A percentile compares a stretch with the other conserved stretches of the same genome.
Conservation (phyloP, 2,329 filamentous ascomycete species). For the Talaromyces marneffei region DNA sequence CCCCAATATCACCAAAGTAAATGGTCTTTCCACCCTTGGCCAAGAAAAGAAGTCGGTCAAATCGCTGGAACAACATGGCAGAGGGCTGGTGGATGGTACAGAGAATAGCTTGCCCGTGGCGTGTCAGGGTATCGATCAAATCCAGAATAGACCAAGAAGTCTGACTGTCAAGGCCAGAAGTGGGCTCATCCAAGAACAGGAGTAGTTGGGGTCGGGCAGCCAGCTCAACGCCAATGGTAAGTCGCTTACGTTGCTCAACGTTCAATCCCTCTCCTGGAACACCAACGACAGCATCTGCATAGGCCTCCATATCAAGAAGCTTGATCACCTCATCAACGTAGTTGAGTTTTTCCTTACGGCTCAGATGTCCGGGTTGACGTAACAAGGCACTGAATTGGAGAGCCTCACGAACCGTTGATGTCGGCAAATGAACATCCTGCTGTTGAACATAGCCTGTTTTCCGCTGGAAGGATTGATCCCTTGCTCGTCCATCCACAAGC, state of each 20-base stretch:
- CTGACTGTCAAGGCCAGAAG: conserved; percentile 86
- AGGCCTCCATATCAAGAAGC: conserved; percentile 82
- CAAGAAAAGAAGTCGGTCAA: conserved; percentile 60
- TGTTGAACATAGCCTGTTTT: conserved; percentile 92
- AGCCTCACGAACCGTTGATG: conserved; percentile 81
- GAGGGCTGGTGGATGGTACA: conserved; percentile 98
- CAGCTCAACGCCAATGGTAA: conserved; percentile 94
- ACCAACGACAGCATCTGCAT: conserved; percentile 85
- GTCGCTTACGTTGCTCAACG: conserved; percentile 62
- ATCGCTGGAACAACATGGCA: conserved; percentile 88
- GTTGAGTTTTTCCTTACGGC: conserved; percentile 69
- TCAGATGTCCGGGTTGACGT: conserved; percentile 70
- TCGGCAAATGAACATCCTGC: conserved; percentile 81
- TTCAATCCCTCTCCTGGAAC: conserved; percentile 73
- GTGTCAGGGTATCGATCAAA: conserved; percentile 81
- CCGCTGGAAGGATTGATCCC: conserved; percentile 79
- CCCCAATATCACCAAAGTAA: conserved; percentile 63
- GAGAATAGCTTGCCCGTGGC: conserved; percentile 86
- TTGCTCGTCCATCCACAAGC: conserved; percentile 68
- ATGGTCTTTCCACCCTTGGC: conserved; percentile 61
- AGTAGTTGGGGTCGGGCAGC: conserved; percentile 85
- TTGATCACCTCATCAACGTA: conserved; percentile 90
- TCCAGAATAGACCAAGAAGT: conserved; percentile 90
- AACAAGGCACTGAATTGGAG: conserved; percentile 80
- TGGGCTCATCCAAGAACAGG: conserved; percentile 91